Evolutionary conservation across 2,329 filamentous ascomycete species (phyloP).

Genomic region (Trichoderma sp.): DNA sequence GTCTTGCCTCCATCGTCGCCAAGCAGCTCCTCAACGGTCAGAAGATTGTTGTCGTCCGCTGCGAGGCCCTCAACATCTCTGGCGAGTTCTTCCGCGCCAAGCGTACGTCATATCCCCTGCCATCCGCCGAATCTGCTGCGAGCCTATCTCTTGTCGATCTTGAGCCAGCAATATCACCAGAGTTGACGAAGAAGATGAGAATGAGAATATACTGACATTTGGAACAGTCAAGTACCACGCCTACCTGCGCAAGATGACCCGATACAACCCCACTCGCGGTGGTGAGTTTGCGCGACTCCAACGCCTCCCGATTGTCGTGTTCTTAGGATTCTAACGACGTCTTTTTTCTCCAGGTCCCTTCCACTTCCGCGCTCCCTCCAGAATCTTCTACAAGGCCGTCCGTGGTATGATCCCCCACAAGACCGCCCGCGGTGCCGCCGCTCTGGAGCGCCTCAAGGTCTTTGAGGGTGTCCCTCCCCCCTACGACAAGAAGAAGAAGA

Average conservation of each 20-base stretch:
- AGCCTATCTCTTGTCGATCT: not conserved
- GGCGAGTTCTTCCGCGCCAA: constrained; percentile 99
- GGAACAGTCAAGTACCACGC: constrained; percentile 98
- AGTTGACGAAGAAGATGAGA: not conserved
- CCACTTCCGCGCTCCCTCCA: constrained; percentile 98
- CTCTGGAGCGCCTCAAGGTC: constrained; percentile 97
- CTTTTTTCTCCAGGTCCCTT: constrained; percentile 70
- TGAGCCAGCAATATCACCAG: constrained; percentile 14
- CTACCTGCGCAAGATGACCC: constrained; percentile 99
- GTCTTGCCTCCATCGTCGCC: constrained; percentile 94
- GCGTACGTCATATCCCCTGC: constrained; percentile 67
- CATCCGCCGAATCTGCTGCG: not conserved
- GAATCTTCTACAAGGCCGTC: constrained; percentile 99
- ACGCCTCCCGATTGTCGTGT: not conserved
- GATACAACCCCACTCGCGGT: constrained; percentile 99
- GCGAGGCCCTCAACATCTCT: constrained; percentile 99
- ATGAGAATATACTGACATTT: constrained; percentile 44
- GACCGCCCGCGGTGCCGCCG: constrained; percentile 94
- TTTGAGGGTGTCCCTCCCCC: constrained; percentile 99
- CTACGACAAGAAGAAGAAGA: constrained; percentile 99
- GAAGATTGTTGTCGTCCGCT: constrained; percentile 99
- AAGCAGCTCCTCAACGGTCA: constrained; percentile 99
- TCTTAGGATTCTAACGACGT: constrained; percentile 23
- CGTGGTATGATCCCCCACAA: constrained; percentile 99
- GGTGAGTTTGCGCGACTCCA: constrained; percentile 56